Percentiles rank a stretch among this genome's conserved stretches.
These are phyloP conservation scores for Schizopora paradoxa DNA, from an alignment of 1,284 basidiomycete genomes.

Conservation along the genomic window DNA sequence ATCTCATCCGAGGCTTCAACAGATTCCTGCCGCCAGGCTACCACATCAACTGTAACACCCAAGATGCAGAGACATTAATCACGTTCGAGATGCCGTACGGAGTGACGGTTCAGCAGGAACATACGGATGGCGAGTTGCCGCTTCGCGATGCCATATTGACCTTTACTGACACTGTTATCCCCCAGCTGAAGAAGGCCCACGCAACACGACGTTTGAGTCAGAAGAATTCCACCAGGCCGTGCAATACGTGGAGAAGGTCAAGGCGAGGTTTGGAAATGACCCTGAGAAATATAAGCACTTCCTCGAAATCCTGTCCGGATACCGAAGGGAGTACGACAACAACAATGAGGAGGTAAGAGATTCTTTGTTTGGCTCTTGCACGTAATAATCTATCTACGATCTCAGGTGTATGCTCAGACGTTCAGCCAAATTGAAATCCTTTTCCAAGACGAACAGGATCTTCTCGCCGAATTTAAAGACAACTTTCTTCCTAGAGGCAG, in stretches of 20 bases:
- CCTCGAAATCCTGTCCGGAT: conserved; percentile 94
- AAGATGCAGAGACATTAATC: conserved; percentile 83
- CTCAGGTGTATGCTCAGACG: conserved; percentile 83
- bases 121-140: conserved; percentile 29
- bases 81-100: conserved; percentile 93
- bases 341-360: conserved; percentile 64
- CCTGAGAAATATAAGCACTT: conserved; percentile 97
- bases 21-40: conserved; percentile 96
- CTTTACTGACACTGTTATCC: too few relatives aligned
- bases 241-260: conserved; percentile 98
- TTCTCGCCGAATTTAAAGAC: conserved; percentile 92
- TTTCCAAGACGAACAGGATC: conserved; percentile 89
- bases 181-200: conserved; percentile 17
- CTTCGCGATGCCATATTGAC: too few relatives aligned
- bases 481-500: too few relatives aligned
- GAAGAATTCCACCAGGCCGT: conserved; percentile 96
- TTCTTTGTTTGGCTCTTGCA: conserved; percentile 16
- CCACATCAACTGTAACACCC: conserved; percentile 85
- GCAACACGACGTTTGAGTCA: conserved; percentile 40
- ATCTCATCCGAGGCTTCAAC: conserved; percentile 97
- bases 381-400: conserved; percentile 30
- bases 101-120: conserved; percentile 65
- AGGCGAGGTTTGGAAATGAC: conserved; percentile 84
- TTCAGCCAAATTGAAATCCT: conserved; percentile 91
- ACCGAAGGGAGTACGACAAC: conserved; percentile 90